Evolutionary conservation across 2,329 filamentous ascomycete species (phyloP).

Genomic region (Fusarium sp.): DNA sequence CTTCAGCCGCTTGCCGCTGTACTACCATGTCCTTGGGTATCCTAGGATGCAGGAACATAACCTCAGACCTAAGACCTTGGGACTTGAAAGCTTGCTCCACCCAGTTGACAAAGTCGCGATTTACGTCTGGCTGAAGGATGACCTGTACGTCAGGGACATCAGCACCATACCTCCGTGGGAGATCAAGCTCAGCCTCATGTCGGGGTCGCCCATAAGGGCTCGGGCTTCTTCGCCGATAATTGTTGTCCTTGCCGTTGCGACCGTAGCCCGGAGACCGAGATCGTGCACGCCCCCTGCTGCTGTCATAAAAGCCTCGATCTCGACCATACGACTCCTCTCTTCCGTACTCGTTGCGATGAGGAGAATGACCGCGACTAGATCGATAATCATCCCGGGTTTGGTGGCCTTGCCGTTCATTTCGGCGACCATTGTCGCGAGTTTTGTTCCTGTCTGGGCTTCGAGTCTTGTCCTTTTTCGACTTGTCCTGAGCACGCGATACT

Average conservation of each 20-base stretch:
- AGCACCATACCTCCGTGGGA: slow-evolving; percentile 76
- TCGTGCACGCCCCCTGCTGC: slow-evolving; percentile 63
- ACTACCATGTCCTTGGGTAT: slow-evolving; percentile 83
- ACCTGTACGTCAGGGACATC: slow-evolving; percentile 92
- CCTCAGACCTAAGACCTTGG: slow-evolving; percentile 78
- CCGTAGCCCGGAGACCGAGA: slow-evolving; percentile 72
- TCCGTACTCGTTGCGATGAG: slow-evolving; percentile 66
- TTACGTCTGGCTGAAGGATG: slow-evolving; percentile 80
- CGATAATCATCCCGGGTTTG: slow-evolving; percentile 71
- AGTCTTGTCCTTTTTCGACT: slow-evolving; percentile 69
- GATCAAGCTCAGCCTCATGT: slow-evolving; percentile 68
- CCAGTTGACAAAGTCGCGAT: slow-evolving; percentile 83
- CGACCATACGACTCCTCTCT: slow-evolving; percentile 69
- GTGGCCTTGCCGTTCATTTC: slow-evolving; percentile 60
- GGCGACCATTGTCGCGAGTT: slow-evolving; percentile 59
- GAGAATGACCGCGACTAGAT: slow-evolving; percentile 68
- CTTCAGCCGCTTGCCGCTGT: slow-evolving; percentile 85
- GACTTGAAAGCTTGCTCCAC: slow-evolving; percentile 80
- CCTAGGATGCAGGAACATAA: slow-evolving; percentile 81
- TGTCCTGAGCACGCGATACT: slow-evolving; percentile 87
- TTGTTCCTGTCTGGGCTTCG: slow-evolving; percentile 68
- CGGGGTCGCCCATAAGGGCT: slow-evolving; percentile 68
- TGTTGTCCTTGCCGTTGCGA: slow-evolving; percentile 57
- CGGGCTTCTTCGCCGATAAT: slow-evolving; percentile 75
- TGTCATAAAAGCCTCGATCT: slow-evolving; percentile 56